These are phyloP conservation scores for Thielaviopsis punctulata DNA, from an alignment of 2,329 filamentous ascomycete species.

Conservation along the genomic window DNA sequence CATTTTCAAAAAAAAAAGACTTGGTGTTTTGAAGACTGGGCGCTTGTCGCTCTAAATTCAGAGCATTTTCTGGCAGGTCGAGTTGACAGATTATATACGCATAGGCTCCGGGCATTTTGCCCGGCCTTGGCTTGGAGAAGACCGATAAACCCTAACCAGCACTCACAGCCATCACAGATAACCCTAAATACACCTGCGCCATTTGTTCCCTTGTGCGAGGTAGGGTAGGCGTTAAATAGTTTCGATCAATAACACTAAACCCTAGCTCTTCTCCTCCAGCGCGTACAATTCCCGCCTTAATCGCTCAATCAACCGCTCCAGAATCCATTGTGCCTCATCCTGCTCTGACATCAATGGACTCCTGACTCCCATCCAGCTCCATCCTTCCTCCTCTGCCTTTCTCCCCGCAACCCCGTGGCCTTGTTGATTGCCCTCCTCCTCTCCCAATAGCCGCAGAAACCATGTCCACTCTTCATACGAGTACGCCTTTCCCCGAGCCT, in stretches of 20 bases:
- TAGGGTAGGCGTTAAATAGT: too few species aligned
- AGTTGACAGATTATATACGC: too few species aligned
- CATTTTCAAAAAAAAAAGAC: not conserved
- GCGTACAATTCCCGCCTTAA: slow-evolving; percentile 38
- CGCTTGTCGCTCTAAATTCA: too few species aligned
- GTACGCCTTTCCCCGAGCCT: slow-evolving; percentile 44
- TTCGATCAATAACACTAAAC: not conserved
- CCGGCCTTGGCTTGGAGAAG: too few species aligned
- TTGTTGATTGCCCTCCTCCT: slow-evolving; percentile 36
- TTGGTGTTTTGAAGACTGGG: not conserved
- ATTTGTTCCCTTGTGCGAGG: too few species aligned
- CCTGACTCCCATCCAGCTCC: slow-evolving; percentile 45
- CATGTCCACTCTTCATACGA: slow-evolving; percentile 75
- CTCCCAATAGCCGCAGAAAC: slow-evolving; percentile 61
- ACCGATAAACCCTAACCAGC: too few species aligned
- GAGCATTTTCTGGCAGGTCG: too few species aligned
- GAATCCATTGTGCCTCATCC: slow-evolving; percentile 56
- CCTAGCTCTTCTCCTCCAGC: slow-evolving; percentile 13
- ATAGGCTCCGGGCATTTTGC: too few species aligned
- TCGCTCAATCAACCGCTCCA: slow-evolving; percentile 42
- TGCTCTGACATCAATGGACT: slow-evolving; percentile 54
- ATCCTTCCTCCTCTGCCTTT: slow-evolving; percentile 4
- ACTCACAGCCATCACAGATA: too few species aligned
- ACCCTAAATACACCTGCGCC: too few species aligned
- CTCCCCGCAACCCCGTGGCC: slow-evolving; percentile 28